These are phyloP conservation scores for Paraconiothyrium sp. DNA, from an alignment of 2,329 filamentous ascomycete species.

Conservation along the genomic window DNA sequence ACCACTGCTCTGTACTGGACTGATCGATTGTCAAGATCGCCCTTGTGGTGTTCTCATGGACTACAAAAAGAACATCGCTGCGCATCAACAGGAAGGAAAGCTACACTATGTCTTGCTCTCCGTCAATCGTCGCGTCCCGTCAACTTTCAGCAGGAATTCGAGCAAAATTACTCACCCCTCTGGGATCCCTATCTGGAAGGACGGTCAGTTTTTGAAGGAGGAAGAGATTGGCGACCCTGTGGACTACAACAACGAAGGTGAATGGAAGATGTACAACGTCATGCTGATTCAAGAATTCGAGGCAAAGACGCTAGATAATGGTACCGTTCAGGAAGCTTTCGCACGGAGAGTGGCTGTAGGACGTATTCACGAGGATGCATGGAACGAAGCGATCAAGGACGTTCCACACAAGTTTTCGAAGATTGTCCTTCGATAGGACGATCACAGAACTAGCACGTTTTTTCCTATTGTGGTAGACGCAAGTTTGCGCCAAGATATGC, in stretches of 20 bases:
- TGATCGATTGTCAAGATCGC: conserved; percentile 31
- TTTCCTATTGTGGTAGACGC: neutral
- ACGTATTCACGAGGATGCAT: conserved; percentile 45
- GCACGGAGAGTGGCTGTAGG: conserved; percentile 43
- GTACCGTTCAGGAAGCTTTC: conserved; percentile 15
- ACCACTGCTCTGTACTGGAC: conserved; percentile 35
- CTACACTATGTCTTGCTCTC: conserved; percentile 44
- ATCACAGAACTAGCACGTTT: neutral
- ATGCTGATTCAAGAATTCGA: conserved; percentile 43
- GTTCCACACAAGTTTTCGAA: conserved; percentile 26
- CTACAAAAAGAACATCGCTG: conserved; percentile 32
- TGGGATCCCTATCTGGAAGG: conserved; percentile 45
- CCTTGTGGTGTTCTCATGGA: conserved; percentile 47
- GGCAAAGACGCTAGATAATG: conserved; percentile 17
- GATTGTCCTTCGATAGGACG: conserved; percentile 33
- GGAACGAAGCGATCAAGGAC: conserved; percentile 29
- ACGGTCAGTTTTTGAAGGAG: conserved; percentile 39
- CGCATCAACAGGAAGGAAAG: conserved; percentile 23
- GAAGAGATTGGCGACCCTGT: conserved; percentile 39
- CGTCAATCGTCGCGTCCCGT: conserved; percentile 35
- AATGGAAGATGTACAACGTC: conserved; percentile 47
- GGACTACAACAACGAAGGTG: conserved; percentile 26
- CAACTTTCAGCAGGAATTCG: conserved; percentile 25
- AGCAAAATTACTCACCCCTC: conserved; percentile 39
- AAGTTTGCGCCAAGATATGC: neutral